These are phyloP conservation scores for Clausena lansium DNA, from an alignment of 345 rosid species.

Conservation along the genomic window DNA sequence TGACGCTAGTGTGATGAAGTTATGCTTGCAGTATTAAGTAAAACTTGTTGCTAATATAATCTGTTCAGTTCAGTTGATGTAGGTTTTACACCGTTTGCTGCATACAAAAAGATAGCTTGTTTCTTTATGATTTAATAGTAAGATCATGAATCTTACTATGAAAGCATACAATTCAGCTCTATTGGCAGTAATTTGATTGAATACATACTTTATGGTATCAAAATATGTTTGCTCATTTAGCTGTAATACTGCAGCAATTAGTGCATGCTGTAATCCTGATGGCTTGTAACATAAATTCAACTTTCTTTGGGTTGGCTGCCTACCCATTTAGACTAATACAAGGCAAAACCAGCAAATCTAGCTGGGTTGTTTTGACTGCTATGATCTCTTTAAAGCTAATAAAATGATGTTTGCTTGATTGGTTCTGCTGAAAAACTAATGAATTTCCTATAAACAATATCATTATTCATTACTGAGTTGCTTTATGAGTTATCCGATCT, in stretches of 20 bases:
- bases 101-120: no score
- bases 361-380: conserved; percentile 5
- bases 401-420: not conserved
- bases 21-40: no score
- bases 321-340: not conserved
- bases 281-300: not conserved
- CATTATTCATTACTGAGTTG: no score
- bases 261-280: not conserved
- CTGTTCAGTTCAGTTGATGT: no score
- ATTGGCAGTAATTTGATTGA: not conserved
- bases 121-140: not conserved
- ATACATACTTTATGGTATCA: not conserved
- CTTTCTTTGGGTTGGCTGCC: conserved; percentile 13
- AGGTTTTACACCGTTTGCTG: no score
- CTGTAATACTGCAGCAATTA: not conserved
- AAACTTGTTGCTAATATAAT: not conserved
- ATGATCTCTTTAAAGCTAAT: not conserved
- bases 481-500: no score
- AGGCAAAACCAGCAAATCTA: not conserved
- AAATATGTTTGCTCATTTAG: not conserved
- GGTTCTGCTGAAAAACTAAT: not conserved
- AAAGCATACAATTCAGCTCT: no score
- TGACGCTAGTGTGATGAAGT: not conserved
- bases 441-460: not conserved
- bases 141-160: not conserved